phyloP scores from a whole-genome alignment of 1,139 yeast genomes.

The Suhomyces ambrosiae region DNA sequence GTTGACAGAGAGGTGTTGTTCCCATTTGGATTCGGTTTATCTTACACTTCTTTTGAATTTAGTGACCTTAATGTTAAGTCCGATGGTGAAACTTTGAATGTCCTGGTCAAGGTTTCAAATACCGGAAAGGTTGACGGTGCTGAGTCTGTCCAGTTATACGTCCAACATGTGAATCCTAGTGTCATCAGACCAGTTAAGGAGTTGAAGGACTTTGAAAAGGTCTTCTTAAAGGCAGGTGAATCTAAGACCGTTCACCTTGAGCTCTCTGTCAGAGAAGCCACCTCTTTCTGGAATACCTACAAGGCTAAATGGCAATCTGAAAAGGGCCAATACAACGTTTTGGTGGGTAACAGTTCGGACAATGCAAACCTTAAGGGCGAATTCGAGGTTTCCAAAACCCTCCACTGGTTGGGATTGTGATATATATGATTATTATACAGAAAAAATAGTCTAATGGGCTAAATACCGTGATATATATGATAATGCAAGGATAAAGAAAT shows the following conservation, averaged over 20 bases:
- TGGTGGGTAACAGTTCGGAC: slow-evolving; percentile 43
- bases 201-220: slow-evolving; percentile 56
- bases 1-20: slow-evolving; percentile 21
- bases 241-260: slow-evolving; percentile 35
- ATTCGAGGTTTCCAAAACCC: slow-evolving; percentile 15
- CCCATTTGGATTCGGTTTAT: slow-evolving; percentile 31
- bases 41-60: slow-evolving; percentile 25
- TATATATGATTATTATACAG: neutral
- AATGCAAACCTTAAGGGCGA: slow-evolving; percentile 20
- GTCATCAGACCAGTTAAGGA: slow-evolving; percentile 58
- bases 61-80: slow-evolving; percentile 15
- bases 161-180: slow-evolving; percentile 39
- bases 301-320: slow-evolving; percentile 53
- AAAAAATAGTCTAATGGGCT: neutral
- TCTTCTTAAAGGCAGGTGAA: slow-evolving; percentile 44
- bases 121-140: slow-evolving; percentile 44
- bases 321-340: slow-evolving; percentile 50
- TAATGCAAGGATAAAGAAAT: too few species aligned
- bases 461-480: neutral
- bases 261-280: slow-evolving; percentile 49
- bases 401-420: slow-evolving; percentile 21
- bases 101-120: slow-evolving; percentile 44
- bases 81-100: slow-evolving; percentile 16
- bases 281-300: slow-evolving; percentile 56
- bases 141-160: slow-evolving; percentile 51